phyloP scores from a whole-genome alignment of 495 filamentous ascomycete species.

The Elaphomyces granulatus region DNA sequence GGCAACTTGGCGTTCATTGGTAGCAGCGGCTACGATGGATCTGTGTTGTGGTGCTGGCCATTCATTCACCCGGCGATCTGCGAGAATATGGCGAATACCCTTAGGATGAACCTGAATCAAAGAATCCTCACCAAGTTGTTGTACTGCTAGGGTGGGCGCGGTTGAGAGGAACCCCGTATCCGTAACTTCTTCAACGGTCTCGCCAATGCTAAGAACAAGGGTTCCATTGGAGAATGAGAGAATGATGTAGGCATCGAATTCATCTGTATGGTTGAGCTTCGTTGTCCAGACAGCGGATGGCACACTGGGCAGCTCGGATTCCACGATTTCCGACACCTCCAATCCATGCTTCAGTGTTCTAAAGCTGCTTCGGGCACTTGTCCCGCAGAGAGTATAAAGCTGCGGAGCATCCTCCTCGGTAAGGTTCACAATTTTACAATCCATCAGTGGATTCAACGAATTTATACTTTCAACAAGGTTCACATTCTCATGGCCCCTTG shows the following conservation, averaged over 20 bases:
- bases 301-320: slow-evolving; percentile 72
- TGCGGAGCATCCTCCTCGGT: slow-evolving; percentile 89
- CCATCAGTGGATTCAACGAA: slow-evolving; percentile 79
- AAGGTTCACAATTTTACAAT: slow-evolving; percentile 79
- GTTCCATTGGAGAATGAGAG: slow-evolving; percentile 58
- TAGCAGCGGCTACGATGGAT: slow-evolving; percentile 88
- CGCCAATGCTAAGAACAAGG: slow-evolving; percentile 83
- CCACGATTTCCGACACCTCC: slow-evolving; percentile 85
- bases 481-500: slow-evolving; percentile 64
- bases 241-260: slow-evolving; percentile 71
- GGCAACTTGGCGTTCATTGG: slow-evolving; percentile 85
- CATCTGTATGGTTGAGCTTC: slow-evolving; percentile 66
- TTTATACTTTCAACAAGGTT: slow-evolving; percentile 74
- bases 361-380: slow-evolving; percentile 77
- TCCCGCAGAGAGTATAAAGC: slow-evolving; percentile 84
- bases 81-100: slow-evolving; percentile 78
- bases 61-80: slow-evolving; percentile 72
- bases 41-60: slow-evolving; percentile 90
- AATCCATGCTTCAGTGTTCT: slow-evolving; percentile 84
- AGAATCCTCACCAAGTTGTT: slow-evolving; percentile 86
- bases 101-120: slow-evolving; percentile 90
- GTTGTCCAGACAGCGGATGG: slow-evolving; percentile 92
- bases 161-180: slow-evolving; percentile 82
- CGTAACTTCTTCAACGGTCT: slow-evolving; percentile 88
- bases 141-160: slow-evolving; percentile 78